Percentiles rank a stretch among this genome's conserved stretches.
phyloP scores from a whole-genome alignment of 2,329 filamentous ascomycete species.

The Paecilomyces fulvus region DNA sequence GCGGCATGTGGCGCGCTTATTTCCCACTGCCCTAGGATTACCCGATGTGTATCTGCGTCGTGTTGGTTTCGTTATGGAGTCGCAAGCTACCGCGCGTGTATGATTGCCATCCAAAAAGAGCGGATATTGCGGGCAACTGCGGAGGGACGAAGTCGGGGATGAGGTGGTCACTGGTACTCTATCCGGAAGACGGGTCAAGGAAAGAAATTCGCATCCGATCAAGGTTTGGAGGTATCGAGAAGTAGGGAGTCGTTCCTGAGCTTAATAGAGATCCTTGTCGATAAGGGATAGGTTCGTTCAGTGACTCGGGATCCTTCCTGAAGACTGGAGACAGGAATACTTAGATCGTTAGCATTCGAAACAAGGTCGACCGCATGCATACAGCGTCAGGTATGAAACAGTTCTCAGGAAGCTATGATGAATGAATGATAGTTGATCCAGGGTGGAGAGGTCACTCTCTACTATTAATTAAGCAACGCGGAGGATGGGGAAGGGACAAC shows the following conservation, averaged over 20 bases:
- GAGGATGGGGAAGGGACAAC: background rate
- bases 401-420: background rate
- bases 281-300: background rate
- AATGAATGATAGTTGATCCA: background rate
- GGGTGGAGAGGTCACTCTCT: background rate
- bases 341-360: background rate
- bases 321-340: background rate
- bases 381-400: background rate
- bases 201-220: background rate
- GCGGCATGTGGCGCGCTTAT: constrained; percentile 34
- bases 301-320: background rate
- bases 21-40: background rate
- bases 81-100: constrained; percentile 5
- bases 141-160: constrained; percentile 9
- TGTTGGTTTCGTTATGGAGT: background rate
- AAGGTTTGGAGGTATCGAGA: background rate
- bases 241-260: background rate
- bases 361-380: background rate
- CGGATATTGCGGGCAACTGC: background rate
- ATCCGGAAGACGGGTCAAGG: constrained; percentile 1
- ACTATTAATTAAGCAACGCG: background rate
- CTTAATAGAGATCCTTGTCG: background rate
- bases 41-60: background rate
- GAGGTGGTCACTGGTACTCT: background rate
- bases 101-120: constrained; percentile 14